A percentile compares a stretch with the other conserved stretches of the same genome.
These are phyloP conservation scores for Rhododendron mucronatum DNA, from an alignment of 148 eudicot genomes.

Conservation along the genomic window DNA sequence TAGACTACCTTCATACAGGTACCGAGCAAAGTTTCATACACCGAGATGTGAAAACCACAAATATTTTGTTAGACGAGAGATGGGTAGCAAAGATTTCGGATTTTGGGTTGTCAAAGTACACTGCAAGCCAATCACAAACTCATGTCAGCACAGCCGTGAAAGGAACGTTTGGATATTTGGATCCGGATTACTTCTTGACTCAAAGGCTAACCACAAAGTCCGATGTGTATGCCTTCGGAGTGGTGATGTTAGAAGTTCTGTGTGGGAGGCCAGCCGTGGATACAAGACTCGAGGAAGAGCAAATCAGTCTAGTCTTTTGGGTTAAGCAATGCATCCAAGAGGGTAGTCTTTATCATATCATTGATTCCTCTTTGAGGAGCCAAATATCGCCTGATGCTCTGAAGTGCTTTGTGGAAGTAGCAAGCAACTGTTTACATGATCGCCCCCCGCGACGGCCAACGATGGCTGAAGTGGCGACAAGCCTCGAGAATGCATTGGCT, in stretches of 20 bases:
- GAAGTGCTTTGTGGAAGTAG: conserved; percentile 13
- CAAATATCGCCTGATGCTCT: conserved; percentile 14
- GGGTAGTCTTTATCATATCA: conserved; percentile 1
- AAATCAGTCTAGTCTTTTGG: conserved; percentile 14
- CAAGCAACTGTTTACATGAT: conserved; percentile 13
- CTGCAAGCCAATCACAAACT: conserved; percentile 1
- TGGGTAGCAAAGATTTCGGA: conserved; percentile 38
- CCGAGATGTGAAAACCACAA: conserved; percentile 35
- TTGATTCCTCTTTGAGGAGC: conserved; percentile 12
- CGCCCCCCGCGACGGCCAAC: conserved; percentile 17
- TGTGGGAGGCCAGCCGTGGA: conserved; percentile 21
- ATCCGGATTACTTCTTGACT: conserved; percentile 13
- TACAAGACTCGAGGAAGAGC: neutral
- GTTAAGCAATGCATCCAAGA: conserved; percentile 13
- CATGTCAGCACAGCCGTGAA: conserved; percentile 21
- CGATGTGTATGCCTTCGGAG: conserved; percentile 30
- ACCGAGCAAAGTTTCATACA: conserved; percentile 4
- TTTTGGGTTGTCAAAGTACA: conserved; percentile 28
- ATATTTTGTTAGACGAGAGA: conserved; percentile 31
- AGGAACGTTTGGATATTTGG: conserved; percentile 26
- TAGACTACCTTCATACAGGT: conserved; percentile 10
- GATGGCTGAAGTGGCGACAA: conserved; percentile 20
- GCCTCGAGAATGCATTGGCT: conserved; percentile 20
- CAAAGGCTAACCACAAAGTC: conserved; percentile 20
- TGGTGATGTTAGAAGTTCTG: conserved; percentile 26